Evolutionary conservation across 2,329 filamentous ascomycete genomes (phyloP), one percentile per base, ranked within the genome.

Genomic region (Colletotrichum theobromicola): DNA sequence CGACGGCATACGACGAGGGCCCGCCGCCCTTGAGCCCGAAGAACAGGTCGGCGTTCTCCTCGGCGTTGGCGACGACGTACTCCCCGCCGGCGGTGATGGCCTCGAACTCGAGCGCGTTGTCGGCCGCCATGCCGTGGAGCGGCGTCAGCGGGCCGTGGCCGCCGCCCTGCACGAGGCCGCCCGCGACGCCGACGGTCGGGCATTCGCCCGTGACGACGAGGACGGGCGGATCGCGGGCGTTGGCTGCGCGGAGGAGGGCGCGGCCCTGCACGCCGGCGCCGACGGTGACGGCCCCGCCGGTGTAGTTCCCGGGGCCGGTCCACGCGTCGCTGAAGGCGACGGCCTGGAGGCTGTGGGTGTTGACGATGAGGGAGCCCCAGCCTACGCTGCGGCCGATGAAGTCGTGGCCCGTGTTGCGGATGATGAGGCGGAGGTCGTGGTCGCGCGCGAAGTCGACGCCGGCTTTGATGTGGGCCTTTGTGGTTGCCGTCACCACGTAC

Each of bases 301-400:
- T 80, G 79, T 92, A 93, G 46, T 82, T 73, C 4, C 78, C 37
- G 28, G 83, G 80, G 8, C 81, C 79, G 63, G 12, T 37, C 61
- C 84, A 89, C 10, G 16, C 55, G 62, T 83, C 80, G 30, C 84
- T 78, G 76, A 87, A 85, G 30, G 85, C 71, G 30, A 86, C 83
- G n/a, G 85, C 81, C 78, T 90, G 88, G 70, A 92, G 85, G 74
- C 86, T 81, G 72, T 91, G 90, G 8, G 87, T 91, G 86, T 91
- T 92, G 63, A 92, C 82, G 7, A 86, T 85, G 6, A 92, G 80
- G 1, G 88, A 85, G 1, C 91, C 91, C 26, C 87, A 88, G 18
- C 92, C 93, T 0, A 91, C 91, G 0, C 89, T 92, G 32, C 90
- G 89, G 34, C 92, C 93, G 32, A 88, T 83, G 75, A 87, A 88